Evolutionary conservation across 306 rosid genomes (phyloP).

Genomic region (Mimosa pudica): DNA sequence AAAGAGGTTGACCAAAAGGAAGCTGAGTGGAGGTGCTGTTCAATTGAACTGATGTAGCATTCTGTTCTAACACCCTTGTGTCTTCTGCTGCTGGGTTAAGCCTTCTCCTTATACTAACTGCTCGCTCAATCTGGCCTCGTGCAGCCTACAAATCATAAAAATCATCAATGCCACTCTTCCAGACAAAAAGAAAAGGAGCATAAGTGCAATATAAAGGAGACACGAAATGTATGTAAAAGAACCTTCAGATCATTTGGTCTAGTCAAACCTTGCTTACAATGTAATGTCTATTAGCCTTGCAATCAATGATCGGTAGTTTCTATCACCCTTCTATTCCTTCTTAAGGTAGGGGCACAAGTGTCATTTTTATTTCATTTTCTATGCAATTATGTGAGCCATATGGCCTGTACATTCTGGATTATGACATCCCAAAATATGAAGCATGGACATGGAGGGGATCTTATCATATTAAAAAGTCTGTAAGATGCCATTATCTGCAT

Average conservation of each 20-base stretch:
- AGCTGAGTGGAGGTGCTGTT: constrained; percentile 42
- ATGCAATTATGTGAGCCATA: background rate
- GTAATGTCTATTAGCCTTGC: background rate
- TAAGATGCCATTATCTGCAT: background rate
- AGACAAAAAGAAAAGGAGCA: background rate
- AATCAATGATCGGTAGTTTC: background rate
- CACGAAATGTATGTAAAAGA: background rate
- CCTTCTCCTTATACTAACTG: constrained; percentile 50
- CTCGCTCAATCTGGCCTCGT: constrained; percentile 58
- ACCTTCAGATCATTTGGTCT: background rate
- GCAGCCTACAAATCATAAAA: constrained; percentile 55
- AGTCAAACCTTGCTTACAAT: background rate
- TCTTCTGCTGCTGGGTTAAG: constrained; percentile 49
- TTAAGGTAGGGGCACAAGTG: background rate
- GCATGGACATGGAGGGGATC: background rate
- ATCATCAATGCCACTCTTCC: background rate
- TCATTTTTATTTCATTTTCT: background rate
- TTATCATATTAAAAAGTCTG: background rate
- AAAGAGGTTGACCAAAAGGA: constrained; percentile 44
- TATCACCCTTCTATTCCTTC: background rate
- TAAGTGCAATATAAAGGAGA: background rate
- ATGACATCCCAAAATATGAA: constrained; percentile 1
- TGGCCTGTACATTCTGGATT: constrained; percentile 8
- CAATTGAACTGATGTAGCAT: constrained; percentile 39
- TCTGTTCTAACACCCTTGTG: constrained; percentile 46